phyloP scores from a whole-genome alignment of 2,329 filamentous ascomycete species.

The Ceratocystis destructans region DNA sequence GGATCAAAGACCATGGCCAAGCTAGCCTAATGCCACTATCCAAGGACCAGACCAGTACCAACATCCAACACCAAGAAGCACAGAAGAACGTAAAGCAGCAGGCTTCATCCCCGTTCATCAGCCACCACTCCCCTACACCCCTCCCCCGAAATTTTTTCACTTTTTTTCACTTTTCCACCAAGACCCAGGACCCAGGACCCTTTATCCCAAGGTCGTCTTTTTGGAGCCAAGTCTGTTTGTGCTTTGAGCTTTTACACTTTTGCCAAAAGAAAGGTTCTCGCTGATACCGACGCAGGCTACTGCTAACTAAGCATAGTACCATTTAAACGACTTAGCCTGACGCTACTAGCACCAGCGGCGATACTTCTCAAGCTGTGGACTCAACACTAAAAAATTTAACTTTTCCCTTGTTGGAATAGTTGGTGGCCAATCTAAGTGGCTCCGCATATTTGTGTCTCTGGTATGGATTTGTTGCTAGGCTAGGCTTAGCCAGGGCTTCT shows the following conservation, averaged over 20 bases:
- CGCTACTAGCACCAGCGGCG: slow-evolving; percentile 6
- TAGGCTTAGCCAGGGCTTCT: slow-evolving; percentile 8
- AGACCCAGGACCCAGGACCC: background rate
- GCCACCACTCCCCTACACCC: slow-evolving; percentile 1
- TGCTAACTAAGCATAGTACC: background rate
- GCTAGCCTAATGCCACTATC: slow-evolving; percentile 3
- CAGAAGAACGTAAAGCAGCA: background rate
- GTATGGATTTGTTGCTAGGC: background rate
- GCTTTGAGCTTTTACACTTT: background rate
- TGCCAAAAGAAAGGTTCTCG: background rate
- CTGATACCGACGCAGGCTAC: slow-evolving; percentile 4
- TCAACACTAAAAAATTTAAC: slow-evolving; percentile 1
- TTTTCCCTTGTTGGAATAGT: slow-evolving; percentile 8
- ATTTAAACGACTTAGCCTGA: slow-evolving; percentile 3
- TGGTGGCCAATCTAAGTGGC: background rate
- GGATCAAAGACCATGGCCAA: slow-evolving; percentile 4
- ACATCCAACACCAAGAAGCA: slow-evolving; percentile 4
- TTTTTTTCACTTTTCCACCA: background rate
- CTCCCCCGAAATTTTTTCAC: background rate
- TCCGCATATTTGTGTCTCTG: slow-evolving; percentile 1
- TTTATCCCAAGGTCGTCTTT: slow-evolving; percentile 2
- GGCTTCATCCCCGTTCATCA: slow-evolving; percentile 8
- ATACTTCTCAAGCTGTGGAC: slow-evolving; percentile 1
- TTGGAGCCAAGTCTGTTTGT: background rate
- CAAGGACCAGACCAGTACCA: background rate